Percentiles rank a stretch among this genome's conserved stretches.
Conservation (phyloP, 805 yeast genomes). For the Millerago galiae region DNA sequence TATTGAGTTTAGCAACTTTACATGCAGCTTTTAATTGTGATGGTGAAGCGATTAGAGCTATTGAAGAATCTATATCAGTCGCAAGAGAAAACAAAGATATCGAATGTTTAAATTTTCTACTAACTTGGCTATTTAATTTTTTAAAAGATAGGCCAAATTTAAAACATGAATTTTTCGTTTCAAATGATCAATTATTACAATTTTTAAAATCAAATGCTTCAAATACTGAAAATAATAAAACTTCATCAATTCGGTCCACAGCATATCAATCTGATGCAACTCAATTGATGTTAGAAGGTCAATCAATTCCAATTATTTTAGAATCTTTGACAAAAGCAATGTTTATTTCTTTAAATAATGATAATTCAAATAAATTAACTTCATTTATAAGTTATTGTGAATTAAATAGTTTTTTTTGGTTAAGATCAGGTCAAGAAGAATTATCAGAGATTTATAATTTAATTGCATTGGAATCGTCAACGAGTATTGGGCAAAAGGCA, state of each 20-base stretch:
- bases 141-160: slow-evolving; percentile 61
- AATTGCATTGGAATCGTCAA: slow-evolving; percentile 37
- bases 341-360: slow-evolving; percentile 42
- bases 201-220: slow-evolving; percentile 34
- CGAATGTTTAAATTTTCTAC: slow-evolving; percentile 24
- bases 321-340: slow-evolving; percentile 55
- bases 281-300: slow-evolving; percentile 47
- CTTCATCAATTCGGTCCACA: slow-evolving; percentile 36
- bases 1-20: slow-evolving; percentile 62
- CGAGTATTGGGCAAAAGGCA: slow-evolving; percentile 32
- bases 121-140: slow-evolving; percentile 28
- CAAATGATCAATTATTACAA: slow-evolving; percentile 60
- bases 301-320: slow-evolving; percentile 35
- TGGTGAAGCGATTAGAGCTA: slow-evolving; percentile 58
- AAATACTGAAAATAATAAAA: slow-evolving; percentile 11
- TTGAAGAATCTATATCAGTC: slow-evolving; percentile 80
- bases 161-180: slow-evolving; percentile 42
- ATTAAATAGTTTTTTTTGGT: slow-evolving; percentile 42
- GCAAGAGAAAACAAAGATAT: slow-evolving; percentile 82
- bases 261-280: slow-evolving; percentile 63
- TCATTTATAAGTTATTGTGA: slow-evolving; percentile 41
- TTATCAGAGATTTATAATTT: slow-evolving; percentile 43
- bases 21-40: slow-evolving; percentile 66
- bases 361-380: slow-evolving; percentile 27
- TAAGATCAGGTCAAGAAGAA: slow-evolving; percentile 41